Evolutionary conservation across 176 grass and related monocot genomes (phyloP).

Genomic region (Chrysopogon serrulatus): DNA sequence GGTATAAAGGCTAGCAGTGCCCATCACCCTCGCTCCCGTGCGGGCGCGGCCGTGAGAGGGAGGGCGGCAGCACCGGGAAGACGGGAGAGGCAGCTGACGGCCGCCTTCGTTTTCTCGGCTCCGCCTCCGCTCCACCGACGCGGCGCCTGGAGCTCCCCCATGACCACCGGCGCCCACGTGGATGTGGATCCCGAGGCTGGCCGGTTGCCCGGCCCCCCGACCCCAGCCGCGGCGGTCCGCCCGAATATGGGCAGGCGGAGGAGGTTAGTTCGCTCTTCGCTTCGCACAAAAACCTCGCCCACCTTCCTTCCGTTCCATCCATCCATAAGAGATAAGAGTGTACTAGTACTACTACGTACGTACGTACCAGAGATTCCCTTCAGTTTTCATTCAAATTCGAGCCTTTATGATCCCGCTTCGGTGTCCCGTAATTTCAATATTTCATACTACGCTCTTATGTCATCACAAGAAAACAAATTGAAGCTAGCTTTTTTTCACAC

Average conservation of each 20-base stretch:
- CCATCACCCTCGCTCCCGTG: no score
- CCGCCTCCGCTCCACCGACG: background rate
- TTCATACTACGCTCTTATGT: background rate
- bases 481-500: background rate
- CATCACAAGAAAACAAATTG: background rate
- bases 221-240: background rate
- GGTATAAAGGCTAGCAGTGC: no score
- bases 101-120: background rate
- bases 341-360: no score
- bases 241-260: background rate
- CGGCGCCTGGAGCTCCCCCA: background rate
- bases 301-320: no score
- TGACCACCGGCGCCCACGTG: background rate
- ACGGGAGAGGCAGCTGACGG: no score
- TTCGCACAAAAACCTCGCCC: background rate
- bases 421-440: no score
- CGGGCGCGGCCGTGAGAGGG: no score
- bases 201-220: no score
- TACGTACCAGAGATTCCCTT: background rate
- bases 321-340: no score
- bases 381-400: background rate
- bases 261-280: background rate
- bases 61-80: no score
- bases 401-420: no score
- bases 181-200: background rate